Evolutionary conservation across 1,284 basidiomycete genomes (phyloP), one percentile per base, ranked within the genome.

Genomic region (Boletellus deceptivus): DNA sequence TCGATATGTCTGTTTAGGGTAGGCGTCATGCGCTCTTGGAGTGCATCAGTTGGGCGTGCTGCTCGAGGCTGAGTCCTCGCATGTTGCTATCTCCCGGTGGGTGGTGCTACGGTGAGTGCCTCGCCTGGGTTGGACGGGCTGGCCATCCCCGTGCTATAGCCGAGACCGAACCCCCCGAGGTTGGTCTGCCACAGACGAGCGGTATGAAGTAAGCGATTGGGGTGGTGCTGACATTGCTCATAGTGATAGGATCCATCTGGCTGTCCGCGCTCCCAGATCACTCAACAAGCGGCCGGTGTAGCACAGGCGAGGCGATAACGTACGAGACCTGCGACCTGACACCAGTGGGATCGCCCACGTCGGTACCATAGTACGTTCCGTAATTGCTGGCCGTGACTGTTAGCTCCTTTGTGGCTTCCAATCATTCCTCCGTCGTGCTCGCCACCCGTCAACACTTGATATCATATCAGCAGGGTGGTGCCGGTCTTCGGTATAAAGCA

Each of bases 1-100:
- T 60, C 48, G 52, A 54, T 51, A 42, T 44, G 31, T 34, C 27
- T 43, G 25, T 70, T 67, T 69, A 67, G 65, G 65, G 65, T 68
- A 67, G 65, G 65, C 46, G 35, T 39, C 46, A 25, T 25, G 25
- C 25, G 25, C 25, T 25, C 1, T 25, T 25, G 25, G 25, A 25
- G 25, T 25, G 25, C 25, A 9, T 25, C 25, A 7, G 25, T 9
- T 8, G 25, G 25, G 8, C 25, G 5, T 25, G 25, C 25, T 9
- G 25, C 25, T 25, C 25, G 25, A 25, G 25, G 25, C 25, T 25
- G 39, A 27, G n/a, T 42, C 13, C 38, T 22, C 29, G 7, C 40
- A 41, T 41, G 39, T 27, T 41, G 39, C 17, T 27, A 27, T n/a
- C 25, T 27, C 39, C 17, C 29, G 11, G 17, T 22, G 16, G 39